Base-by-base conservation (phyloP, 139 green algal genomes). In the Closterium sp. region DNA sequence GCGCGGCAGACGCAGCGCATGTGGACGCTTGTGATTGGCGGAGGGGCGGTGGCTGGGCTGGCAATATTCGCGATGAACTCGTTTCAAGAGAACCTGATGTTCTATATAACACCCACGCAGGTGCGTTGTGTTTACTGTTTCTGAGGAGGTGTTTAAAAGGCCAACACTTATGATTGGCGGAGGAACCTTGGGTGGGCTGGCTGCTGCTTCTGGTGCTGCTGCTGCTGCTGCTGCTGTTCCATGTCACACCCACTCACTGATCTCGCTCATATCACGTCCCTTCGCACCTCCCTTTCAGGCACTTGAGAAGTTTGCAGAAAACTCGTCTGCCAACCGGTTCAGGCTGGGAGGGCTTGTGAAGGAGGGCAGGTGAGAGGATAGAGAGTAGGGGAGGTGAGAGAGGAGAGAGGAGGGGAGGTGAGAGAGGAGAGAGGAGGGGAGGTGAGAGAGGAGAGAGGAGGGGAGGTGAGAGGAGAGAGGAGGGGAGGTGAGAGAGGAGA, bases 41-140 rank as follows among this genome's bases (percentile, higher is more conserved):
- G 92, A 28, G 31, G 90, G 9, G 89, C 89, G 19, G 89, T 94
- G 32, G 79, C 92, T 24, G 89, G 34, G 9, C 93, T 94, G 32
- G 89, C 88, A 1, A 93, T 93, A 22, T 22, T 94, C 9, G 32
- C 94, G 17, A 45, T 94, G 21, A 94, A 94, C 32, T 79, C 90
- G 22, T 94, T 94, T 70, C 92, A 94, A 79, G 92, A 94, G 42
- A 94, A 89, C 90, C 50, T 94, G 17, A 93, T 94, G 89, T 94
- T 94, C 89, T 94, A 94, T 91, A 94, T 94, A 24, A 94, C 92
- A 19, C 92, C 92, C 85, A 92, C 92, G 30, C 89, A 94, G 92
- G 92, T 93, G n/a, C 31, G 89, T 91, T 28, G 87, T 10, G 87
- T 50, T 50, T 50, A 50, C 38, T 50, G 38, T 50, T 50, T n/a